Evolutionary conservation across 106 monocot genomes (phyloP).

Genomic region (Narthecium ossifragum): DNA sequence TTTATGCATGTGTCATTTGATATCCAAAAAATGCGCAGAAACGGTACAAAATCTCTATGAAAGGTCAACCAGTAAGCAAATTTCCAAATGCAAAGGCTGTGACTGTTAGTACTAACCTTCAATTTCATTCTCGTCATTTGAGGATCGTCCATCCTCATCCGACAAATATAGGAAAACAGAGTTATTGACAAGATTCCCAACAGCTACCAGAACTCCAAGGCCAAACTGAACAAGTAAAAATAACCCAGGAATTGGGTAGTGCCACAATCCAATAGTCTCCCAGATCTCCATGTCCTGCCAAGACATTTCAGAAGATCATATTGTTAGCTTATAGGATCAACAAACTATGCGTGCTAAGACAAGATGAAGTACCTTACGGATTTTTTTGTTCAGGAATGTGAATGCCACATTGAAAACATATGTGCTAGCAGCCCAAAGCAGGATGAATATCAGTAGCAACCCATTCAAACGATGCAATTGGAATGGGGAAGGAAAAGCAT

Average conservation of each 20-base stretch:
- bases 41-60: too few relatives aligned
- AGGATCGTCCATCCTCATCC: conserved; percentile 34
- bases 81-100: neutral
- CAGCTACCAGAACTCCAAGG: conserved; percentile 81
- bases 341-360: neutral
- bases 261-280: conserved; percentile 99
- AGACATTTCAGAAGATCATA: conserved; percentile 3
- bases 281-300: conserved; percentile 94
- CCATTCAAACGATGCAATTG: conserved; percentile 89
- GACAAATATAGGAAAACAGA: conserved; percentile 73
- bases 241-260: conserved; percentile 85
- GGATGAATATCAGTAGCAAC: conserved; percentile 88
- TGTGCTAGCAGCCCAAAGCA: conserved; percentile 91
- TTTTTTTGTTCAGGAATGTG: conserved; percentile 75
- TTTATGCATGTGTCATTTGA: too few relatives aligned
- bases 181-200: conserved; percentile 91
- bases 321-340: neutral
- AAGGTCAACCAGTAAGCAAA: neutral
- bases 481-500: conserved; percentile 86
- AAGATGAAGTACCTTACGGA: conserved; percentile 57
- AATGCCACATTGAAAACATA: conserved; percentile 95
- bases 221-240: conserved; percentile 91
- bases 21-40: too few relatives aligned
- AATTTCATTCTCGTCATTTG: conserved; percentile 30
- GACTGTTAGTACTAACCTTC: conserved; percentile 38